These are phyloP conservation scores for Falciphora oryzae DNA, from an alignment of 2,329 filamentous ascomycete genomes.

Conservation along the genomic window DNA sequence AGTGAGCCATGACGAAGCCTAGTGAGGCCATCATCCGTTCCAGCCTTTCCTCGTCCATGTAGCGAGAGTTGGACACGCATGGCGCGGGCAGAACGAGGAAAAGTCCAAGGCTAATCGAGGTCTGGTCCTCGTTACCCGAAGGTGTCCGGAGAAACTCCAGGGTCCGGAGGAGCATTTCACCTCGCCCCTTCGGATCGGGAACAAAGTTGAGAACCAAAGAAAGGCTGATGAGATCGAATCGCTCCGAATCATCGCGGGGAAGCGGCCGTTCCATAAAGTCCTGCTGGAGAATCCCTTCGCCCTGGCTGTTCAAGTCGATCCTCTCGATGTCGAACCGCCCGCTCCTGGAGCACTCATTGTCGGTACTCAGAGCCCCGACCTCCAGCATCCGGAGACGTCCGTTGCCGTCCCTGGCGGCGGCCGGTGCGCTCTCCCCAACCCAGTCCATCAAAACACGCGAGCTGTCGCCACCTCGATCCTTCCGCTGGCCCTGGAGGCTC, in stretches of 20 bases:
- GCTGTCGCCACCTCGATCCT: slow-evolving; percentile 62
- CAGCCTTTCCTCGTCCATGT: slow-evolving; percentile 68
- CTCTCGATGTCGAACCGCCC: slow-evolving; percentile 66
- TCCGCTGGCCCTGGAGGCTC: slow-evolving; percentile 62
- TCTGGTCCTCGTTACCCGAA: slow-evolving; percentile 10
- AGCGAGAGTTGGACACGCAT: slow-evolving; percentile 85
- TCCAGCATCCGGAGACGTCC: slow-evolving; percentile 65
- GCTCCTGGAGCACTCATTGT: slow-evolving; percentile 76
- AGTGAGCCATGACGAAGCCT: slow-evolving; percentile 61
- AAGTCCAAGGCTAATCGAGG: slow-evolving; percentile 56
- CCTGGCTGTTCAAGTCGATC: slow-evolving; percentile 88
- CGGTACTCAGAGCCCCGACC: slow-evolving; percentile 77
- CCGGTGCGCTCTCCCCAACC: slow-evolving; percentile 33
- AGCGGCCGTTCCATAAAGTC: slow-evolving; percentile 90
- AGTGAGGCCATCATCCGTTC: slow-evolving; percentile 68
- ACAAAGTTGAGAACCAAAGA: slow-evolving; percentile 95
- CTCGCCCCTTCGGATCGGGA: slow-evolving; percentile 66
- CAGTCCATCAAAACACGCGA: slow-evolving; percentile 59
- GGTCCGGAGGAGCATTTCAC: slow-evolving; percentile 78
- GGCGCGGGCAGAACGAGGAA: slow-evolving; percentile 88
- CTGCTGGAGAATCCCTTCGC: slow-evolving; percentile 73
- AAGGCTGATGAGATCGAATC: slow-evolving; percentile 85
- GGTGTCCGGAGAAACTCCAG: slow-evolving; percentile 58
- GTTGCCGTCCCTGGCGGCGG: slow-evolving; percentile 14
- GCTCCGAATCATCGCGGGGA: slow-evolving; percentile 53